Evolutionary conservation across 306 rosid genomes (phyloP).

Genomic region (Nissolia schottii): DNA sequence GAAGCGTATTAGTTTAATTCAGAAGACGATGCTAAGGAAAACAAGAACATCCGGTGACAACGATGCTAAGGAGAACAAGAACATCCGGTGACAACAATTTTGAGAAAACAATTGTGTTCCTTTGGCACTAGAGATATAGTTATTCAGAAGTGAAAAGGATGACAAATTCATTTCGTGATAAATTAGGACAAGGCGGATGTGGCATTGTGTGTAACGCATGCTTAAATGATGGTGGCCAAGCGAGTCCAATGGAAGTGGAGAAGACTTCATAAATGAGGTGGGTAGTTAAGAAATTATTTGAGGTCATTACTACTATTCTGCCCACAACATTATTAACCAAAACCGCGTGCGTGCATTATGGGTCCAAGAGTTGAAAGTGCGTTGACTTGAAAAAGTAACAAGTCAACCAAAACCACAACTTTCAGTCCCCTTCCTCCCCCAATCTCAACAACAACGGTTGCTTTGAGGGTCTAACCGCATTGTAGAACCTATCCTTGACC

Average conservation of each 20-base stretch:
- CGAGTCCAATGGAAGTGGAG: neutral
- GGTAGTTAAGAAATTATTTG: no score
- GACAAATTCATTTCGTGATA: neutral
- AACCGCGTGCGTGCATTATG: no score
- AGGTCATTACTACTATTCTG: no score
- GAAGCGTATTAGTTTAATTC: no score
- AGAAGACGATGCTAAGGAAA: neutral
- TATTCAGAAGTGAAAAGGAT: neutral
- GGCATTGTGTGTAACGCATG: conserved; percentile 30
- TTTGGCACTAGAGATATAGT: neutral
- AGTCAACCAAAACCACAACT: no score
- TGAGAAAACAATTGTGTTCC: neutral
- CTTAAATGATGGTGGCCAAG: conserved; percentile 27
- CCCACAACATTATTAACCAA: no score
- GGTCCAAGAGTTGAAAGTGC: no score
- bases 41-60: neutral
- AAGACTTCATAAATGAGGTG: neutral
- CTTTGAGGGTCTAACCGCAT: no score
- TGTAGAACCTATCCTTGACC: no score
- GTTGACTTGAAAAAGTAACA: no score
- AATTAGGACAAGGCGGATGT: neutral
- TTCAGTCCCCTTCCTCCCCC: no score
- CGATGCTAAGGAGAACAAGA: neutral
- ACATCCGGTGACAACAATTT: neutral
- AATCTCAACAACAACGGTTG: no score